These are phyloP conservation scores for Metarhizium rileyi DNA, from an alignment of 2,329 filamentous ascomycete genomes.

Conservation along the genomic window DNA sequence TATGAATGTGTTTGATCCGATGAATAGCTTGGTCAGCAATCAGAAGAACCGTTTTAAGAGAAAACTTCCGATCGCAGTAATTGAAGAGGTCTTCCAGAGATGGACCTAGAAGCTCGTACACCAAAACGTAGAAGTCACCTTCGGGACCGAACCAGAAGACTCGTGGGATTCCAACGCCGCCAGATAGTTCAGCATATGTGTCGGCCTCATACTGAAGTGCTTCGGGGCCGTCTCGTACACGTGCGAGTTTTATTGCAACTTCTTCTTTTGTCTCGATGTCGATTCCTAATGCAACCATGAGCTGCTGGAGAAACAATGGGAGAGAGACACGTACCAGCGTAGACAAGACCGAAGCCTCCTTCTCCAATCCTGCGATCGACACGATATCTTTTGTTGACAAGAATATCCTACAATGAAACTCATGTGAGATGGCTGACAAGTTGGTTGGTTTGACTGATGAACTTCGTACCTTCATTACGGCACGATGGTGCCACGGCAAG, in stretches of 20 bases:
- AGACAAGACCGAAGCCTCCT: slow-evolving; percentile 13
- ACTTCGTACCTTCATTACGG: too few species aligned
- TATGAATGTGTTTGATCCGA: slow-evolving; percentile 98
- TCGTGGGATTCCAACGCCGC: slow-evolving; percentile 94
- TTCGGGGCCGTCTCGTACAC: slow-evolving; percentile 97
- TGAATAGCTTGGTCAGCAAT: slow-evolving; percentile 97
- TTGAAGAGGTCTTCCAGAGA: slow-evolving; percentile 98
- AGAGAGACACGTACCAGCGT: slow-evolving; percentile 8
- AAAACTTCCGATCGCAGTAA: slow-evolving; percentile 99
- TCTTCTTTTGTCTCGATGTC: slow-evolving; percentile 99
- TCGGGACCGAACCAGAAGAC: slow-evolving; percentile 99
- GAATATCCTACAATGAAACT: slow-evolving; percentile 9
- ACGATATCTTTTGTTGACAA: slow-evolving; percentile 11
- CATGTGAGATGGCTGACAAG: too few species aligned
- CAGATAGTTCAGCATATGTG: slow-evolving; percentile 81
- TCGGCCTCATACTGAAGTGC: slow-evolving; percentile 98
- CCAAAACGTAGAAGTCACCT: slow-evolving; percentile 99
- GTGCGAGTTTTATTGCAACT: slow-evolving; percentile 99
- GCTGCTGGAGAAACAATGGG: background rate
- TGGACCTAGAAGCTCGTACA: slow-evolving; percentile 89
- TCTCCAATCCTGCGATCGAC: slow-evolving; percentile 12
- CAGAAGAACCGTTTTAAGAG: slow-evolving; percentile 91
- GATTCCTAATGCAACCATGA: slow-evolving; percentile 56
- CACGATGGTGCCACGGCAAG: too few species aligned
- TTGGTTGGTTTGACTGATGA: too few species aligned